Base-by-base conservation (phyloP, 352 stramenopile species). In the Phytophthora palmivora region DNA sequence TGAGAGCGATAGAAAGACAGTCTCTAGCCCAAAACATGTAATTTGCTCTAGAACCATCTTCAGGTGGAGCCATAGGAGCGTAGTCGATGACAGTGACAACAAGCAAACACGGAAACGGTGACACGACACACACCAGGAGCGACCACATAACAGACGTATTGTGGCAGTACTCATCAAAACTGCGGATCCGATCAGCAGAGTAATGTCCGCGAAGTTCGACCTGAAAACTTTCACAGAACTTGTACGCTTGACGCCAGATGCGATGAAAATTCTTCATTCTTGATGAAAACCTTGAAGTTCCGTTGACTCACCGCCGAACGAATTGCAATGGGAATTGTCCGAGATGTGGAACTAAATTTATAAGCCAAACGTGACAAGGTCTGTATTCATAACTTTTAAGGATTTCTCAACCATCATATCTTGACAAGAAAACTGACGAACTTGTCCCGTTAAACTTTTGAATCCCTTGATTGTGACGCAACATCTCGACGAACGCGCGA, bases 371-470 rank as follows among this genome's bases (percentile, higher is more conserved):
- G 19, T 33, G 21, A 15, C n/a, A 15, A 21, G 22, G 14, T 19
- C n/a, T 28, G 49, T 5, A 12, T 10, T 15, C 26, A 12, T 37
- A 37, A 21, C 18, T 6, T 9, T 53, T 55, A 18, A 42, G 33
- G 19, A 8, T 26, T 32, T 8, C 30, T n/a, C 28, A 70, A 19
- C 39, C 14, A 28, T 84, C 66, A 28, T 85, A 62, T 4, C 80
- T 77, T 19, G 80, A 53, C 3, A 89, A 65, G 41, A 87, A 91
- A 44, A 82, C 71, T 7, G 73, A 76, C 1, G 79, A 46, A 19
- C 56, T 78, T 10, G 64, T 70, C 21, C 78, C 78, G 49, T 91
- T 91, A 49, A 91, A 87, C 59, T 82, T 85, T 16, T 70, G 56
- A 43, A 91, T 78, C 7, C 52, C 12, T 22, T 50, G 56, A 52